Evolutionary conservation across 2,329 filamentous ascomycete genomes (phyloP).

Genomic region (Colletotrichum sansevieriae): DNA sequence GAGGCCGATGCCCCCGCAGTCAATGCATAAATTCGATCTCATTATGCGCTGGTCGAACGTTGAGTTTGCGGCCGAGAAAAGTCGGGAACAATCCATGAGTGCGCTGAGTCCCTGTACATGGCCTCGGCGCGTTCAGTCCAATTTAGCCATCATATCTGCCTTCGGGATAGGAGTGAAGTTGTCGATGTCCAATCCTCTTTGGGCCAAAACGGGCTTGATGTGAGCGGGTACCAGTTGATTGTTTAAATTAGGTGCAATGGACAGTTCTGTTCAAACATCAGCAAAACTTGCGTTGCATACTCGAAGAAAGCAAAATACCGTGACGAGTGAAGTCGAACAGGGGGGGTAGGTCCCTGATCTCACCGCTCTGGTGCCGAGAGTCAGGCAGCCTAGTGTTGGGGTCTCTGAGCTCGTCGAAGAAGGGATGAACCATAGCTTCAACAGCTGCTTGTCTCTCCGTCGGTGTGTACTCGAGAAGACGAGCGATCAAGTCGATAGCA

Average conservation of each 20-base stretch:
- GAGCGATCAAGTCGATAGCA: conserved; percentile 94
- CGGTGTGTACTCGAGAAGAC: conserved; percentile 95
- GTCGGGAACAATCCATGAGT: conserved; percentile 41
- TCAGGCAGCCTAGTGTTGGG: conserved; percentile 92
- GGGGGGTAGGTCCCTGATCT: conserved; percentile 83
- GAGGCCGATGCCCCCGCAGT: conserved; percentile 30
- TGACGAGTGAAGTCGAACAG: conserved; percentile 96
- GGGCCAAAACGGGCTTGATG: conserved; percentile 78
- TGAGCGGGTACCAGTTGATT: conserved; percentile 88
- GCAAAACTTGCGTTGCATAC: neutral
- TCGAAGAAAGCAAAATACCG: conserved; percentile 70
- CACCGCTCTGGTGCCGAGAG: conserved; percentile 87
- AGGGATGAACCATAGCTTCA: conserved; percentile 97
- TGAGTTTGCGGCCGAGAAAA: conserved; percentile 34
- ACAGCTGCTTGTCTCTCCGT: conserved; percentile 94
- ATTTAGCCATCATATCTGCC: conserved; percentile 96
- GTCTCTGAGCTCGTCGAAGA: conserved; percentile 97
- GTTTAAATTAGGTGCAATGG: conserved; percentile 92
- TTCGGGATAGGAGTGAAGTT: conserved; percentile 92
- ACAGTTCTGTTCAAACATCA: conserved; percentile 77
- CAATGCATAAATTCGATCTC: conserved; percentile 48
- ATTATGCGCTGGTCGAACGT: conserved; percentile 46
- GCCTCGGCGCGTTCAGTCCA: conserved; percentile 78
- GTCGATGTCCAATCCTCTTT: conserved; percentile 90
- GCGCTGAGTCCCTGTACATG: conserved; percentile 47